phyloP scores from a whole-genome alignment of 169 alveolate genomes.

The Cryptosporidium meleagridis region DNA sequence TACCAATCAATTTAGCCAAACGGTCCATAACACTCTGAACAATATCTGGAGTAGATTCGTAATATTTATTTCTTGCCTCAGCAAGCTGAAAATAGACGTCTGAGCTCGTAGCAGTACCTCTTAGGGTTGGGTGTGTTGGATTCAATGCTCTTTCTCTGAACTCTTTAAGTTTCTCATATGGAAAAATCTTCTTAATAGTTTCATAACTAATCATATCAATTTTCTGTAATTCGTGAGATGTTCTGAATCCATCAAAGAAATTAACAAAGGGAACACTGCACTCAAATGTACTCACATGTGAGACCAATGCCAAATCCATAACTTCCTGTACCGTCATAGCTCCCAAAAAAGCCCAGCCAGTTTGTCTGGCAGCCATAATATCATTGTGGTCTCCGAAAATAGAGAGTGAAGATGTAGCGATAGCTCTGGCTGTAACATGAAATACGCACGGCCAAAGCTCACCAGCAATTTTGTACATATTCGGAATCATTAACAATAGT shows the following conservation, averaged over 20 bases:
- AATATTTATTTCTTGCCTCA: slow-evolving; percentile 79
- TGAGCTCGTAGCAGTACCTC: slow-evolving; percentile 81
- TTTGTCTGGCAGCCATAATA: slow-evolving; percentile 80
- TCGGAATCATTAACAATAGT: slow-evolving; percentile 79
- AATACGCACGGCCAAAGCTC: slow-evolving; percentile 81
- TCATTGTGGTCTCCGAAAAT: slow-evolving; percentile 82
- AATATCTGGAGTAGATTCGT: slow-evolving; percentile 77
- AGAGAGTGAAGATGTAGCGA: slow-evolving; percentile 80
- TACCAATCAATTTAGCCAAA: slow-evolving; percentile 77
- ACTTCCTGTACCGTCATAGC: slow-evolving; percentile 80
- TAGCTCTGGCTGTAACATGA: slow-evolving; percentile 81
- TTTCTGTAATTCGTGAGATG: slow-evolving; percentile 80
- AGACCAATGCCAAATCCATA: slow-evolving; percentile 78
- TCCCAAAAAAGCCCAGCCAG: slow-evolving; percentile 80
- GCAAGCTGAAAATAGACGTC: slow-evolving; percentile 79
- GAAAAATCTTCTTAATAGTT: slow-evolving; percentile 39
- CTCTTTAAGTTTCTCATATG: slow-evolving; percentile 70
- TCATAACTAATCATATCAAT: slow-evolving; percentile 72
- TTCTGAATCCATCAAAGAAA: slow-evolving; percentile 81
- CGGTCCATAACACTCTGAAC: slow-evolving; percentile 76
- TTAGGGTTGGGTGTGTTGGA: slow-evolving; percentile 79
- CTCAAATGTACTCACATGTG: slow-evolving; percentile 80
- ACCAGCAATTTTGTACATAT: slow-evolving; percentile 82
- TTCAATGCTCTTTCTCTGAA: slow-evolving; percentile 77
- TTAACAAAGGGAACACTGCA: slow-evolving; percentile 80